phyloP scores from a whole-genome alignment of 306 rosid genomes.

The Glycine latifolia region DNA sequence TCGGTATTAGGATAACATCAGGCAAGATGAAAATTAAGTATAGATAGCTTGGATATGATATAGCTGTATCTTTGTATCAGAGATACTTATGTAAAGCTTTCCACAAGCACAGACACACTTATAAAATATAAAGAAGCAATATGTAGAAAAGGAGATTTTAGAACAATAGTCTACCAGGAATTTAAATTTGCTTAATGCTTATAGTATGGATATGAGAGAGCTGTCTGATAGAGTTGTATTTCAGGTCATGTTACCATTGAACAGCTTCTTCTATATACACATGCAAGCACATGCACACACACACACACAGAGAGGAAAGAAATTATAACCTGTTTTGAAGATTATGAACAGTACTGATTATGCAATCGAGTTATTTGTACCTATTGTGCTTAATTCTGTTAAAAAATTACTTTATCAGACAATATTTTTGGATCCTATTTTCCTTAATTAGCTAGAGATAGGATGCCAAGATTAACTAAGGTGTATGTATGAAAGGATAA shows the following conservation, averaged over 20 bases:
- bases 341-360: not conserved
- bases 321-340: not conserved
- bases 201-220: not conserved
- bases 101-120: not conserved
- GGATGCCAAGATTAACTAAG: not conserved
- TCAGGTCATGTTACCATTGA: not conserved
- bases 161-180: not conserved
- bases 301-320: not conserved
- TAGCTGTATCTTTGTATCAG: slow-evolving; percentile 1
- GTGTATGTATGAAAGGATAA: not conserved
- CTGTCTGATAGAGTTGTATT: too few species aligned
- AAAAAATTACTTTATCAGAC: not conserved
- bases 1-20: not conserved
- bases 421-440: not conserved
- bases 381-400: not conserved
- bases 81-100: slow-evolving; percentile 8
- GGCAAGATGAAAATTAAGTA: slow-evolving; percentile 10
- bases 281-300: too few species aligned
- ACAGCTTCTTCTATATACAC: not conserved
- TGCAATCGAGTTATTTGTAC: not conserved
- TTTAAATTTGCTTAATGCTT: not conserved
- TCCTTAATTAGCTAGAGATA: not conserved
- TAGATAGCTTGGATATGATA: slow-evolving; percentile 26
- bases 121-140: not conserved
- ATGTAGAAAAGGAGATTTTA: slow-evolving; percentile 15